Base-by-base conservation (phyloP, 805 yeast genomes). In the Saturnispora galanensis region DNA sequence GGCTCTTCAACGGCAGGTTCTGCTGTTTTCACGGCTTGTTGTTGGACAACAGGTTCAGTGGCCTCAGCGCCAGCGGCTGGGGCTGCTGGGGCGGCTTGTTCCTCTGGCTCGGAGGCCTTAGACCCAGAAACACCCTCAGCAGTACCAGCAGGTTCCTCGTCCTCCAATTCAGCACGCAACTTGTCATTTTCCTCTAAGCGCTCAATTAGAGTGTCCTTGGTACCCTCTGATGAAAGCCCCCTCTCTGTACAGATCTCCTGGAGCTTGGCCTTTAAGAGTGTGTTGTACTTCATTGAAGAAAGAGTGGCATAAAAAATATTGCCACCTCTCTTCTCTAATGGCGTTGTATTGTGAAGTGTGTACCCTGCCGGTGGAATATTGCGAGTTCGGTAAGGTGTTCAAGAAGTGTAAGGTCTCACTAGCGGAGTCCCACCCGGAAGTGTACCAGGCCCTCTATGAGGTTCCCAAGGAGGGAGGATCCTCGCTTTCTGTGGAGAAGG, bases 351-450 rank as follows among this genome's bases (percentile, higher is more conserved):
- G 96, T 60, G 87, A 77, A 5, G 74, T 85, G 11, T 86, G 96
- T 60, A 66, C 86, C 1, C 80, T 74, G 58, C 95, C 96, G n/a
- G 86, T 86, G 4, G 96, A 79, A 63, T 89, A 80, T 66, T 89
- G 97, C 67, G 97, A 90, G 60, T 89, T 89, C 59, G 93, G 95
- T 10, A 84, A 83, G 38, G 67, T 79, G 26, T 72, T 84, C 63
- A 81, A 80, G 58, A 77, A 85, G 58, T 89, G 97, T 66, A 86
- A 84, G 55, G 77, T 73, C 17, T 87, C 96, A 95, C 70, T 90
- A 37, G 67, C 73, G 46, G 77, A 73, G 35, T 67, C 71, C 41
- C 70, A 86, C 53, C 64, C 68, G 2, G 83, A 74, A 12, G 58
- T 82, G 34, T 89, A 60, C 56, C 67, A 71, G 29, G 61, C 72